Percentiles rank a stretch among this genome's conserved stretches.
phyloP scores from a whole-genome alignment of 2,329 filamentous ascomycete species.

The Colletotrichum melonis region DNA sequence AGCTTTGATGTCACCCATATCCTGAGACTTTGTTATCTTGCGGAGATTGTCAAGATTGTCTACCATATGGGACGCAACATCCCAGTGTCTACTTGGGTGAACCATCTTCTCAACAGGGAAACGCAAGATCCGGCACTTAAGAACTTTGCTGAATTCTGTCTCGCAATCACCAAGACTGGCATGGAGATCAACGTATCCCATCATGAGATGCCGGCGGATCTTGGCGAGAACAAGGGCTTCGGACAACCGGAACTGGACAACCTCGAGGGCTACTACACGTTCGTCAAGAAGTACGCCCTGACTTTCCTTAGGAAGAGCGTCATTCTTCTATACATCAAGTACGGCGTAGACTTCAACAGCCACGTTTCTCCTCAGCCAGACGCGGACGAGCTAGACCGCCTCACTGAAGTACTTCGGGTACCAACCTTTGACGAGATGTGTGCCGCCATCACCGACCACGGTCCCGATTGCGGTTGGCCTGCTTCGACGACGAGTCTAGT shows the following conservation, averaged over 20 bases:
- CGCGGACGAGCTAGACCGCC: slow-evolving; percentile 82
- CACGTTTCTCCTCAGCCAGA: slow-evolving; percentile 72
- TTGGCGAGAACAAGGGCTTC: slow-evolving; percentile 59
- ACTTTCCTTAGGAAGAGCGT: slow-evolving; percentile 87
- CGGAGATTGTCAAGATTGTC: slow-evolving; percentile 88
- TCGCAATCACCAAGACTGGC: slow-evolving; percentile 57
- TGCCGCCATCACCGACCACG: slow-evolving; percentile 62
- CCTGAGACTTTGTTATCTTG: slow-evolving; percentile 87
- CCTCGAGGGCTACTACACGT: slow-evolving; percentile 65
- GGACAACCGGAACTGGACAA: slow-evolving; percentile 66
- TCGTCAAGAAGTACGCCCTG: slow-evolving; percentile 86
- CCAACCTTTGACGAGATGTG: slow-evolving; percentile 86
- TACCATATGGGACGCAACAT: slow-evolving; percentile 68
- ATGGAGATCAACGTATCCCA: slow-evolving; percentile 53
- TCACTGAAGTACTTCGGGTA: slow-evolving; percentile 80
- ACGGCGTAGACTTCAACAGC: slow-evolving; percentile 87
- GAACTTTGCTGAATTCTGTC: slow-evolving; percentile 68
- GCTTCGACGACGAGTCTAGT: slow-evolving; percentile 58
- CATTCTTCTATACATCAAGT: slow-evolving; percentile 87
- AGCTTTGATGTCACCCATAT: slow-evolving; percentile 82
- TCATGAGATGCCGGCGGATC: slow-evolving; percentile 42
- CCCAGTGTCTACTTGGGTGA: slow-evolving; percentile 60
- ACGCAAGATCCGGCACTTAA: slow-evolving; percentile 59
- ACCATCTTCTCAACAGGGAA: slow-evolving; percentile 54
- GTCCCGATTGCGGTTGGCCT: slow-evolving; percentile 61